These are phyloP conservation scores for Cladosporium sp. DNA, from an alignment of 2,329 filamentous ascomycete species.

Conservation along the genomic window DNA sequence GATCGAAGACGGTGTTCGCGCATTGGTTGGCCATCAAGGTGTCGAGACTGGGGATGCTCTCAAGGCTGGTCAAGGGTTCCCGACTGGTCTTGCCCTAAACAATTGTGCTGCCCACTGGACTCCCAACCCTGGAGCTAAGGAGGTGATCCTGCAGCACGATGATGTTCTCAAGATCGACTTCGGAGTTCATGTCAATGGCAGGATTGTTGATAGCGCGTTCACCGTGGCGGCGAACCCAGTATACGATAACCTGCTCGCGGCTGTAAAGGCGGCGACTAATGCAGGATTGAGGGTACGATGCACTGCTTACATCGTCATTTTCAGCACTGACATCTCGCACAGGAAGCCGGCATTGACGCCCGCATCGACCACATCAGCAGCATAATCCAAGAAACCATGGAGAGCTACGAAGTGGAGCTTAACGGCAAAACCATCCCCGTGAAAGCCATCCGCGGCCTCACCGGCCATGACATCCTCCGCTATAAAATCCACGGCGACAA, in stretches of 20 bases:
- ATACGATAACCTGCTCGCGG: conserved; percentile 63
- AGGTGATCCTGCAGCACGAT: conserved; percentile 60
- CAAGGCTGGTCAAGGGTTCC: conserved; percentile 80
- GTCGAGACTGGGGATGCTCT: conserved; percentile 73
- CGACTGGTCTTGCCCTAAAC: conserved; percentile 77
- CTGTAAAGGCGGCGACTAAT: conserved; percentile 66
- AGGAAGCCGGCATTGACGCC: conserved; percentile 88
- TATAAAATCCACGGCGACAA: conserved; percentile 91
- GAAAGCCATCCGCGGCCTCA: conserved; percentile 82
- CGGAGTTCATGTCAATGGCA: conserved; percentile 65
- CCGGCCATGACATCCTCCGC: conserved; percentile 83
- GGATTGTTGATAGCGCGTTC: conserved; percentile 69
- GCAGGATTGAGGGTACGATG: conserved; percentile 64
- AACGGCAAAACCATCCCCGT: conserved; percentile 73
- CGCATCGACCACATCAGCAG: conserved; percentile 81
- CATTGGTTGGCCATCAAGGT: conserved; percentile 71
- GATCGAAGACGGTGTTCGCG: conserved; percentile 79
- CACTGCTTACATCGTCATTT: no score
- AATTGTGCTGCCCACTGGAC: conserved; percentile 83
- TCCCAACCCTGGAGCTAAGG: conserved; percentile 84
- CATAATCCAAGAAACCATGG: conserved; percentile 85
- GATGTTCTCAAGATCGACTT: conserved; percentile 74
- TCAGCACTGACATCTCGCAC: conserved; percentile 1
- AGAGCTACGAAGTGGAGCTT: conserved; percentile 85
- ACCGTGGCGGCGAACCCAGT: conserved; percentile 65